Evolutionary conservation across 1,139 yeast species (phyloP).

Genomic region (Scheffersomyces titani): DNA sequence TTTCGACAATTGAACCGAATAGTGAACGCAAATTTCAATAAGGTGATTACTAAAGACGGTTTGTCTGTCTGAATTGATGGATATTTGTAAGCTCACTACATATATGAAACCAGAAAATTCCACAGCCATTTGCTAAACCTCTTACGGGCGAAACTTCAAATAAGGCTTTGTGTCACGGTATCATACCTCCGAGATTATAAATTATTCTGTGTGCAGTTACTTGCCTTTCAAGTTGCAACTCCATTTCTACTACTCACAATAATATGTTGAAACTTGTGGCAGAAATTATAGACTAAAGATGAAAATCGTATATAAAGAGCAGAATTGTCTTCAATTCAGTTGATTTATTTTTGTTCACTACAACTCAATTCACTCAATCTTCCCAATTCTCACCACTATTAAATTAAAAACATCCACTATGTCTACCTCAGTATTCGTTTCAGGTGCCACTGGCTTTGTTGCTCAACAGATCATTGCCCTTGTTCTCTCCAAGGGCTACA

Average conservation of each 20-base stretch:
- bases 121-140: background rate
- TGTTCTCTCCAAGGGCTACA: slow-evolving; percentile 15
- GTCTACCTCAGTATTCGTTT: slow-evolving; percentile 23
- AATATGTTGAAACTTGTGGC: background rate
- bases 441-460: slow-evolving; percentile 40
- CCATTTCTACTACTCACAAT: no score
- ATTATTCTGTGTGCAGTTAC: background rate
- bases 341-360: background rate
- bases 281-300: background rate
- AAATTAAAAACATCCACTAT: slow-evolving; percentile 8
- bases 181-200: background rate
- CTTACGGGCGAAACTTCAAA: background rate
- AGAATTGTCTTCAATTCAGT: background rate
- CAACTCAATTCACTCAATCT: background rate
- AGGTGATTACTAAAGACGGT: background rate
- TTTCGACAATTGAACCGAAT: no score
- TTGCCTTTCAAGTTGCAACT: background rate
- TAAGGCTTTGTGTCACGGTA: background rate
- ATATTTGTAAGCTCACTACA: background rate
- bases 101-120: background rate
- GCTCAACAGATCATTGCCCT: slow-evolving; percentile 25
- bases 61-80: background rate
- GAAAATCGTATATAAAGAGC: background rate
- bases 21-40: background rate
- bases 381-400: background rate